These are phyloP conservation scores for Trichophaea hybrida DNA, from an alignment of 2,329 filamentous ascomycete species.

Conservation along the genomic window DNA sequence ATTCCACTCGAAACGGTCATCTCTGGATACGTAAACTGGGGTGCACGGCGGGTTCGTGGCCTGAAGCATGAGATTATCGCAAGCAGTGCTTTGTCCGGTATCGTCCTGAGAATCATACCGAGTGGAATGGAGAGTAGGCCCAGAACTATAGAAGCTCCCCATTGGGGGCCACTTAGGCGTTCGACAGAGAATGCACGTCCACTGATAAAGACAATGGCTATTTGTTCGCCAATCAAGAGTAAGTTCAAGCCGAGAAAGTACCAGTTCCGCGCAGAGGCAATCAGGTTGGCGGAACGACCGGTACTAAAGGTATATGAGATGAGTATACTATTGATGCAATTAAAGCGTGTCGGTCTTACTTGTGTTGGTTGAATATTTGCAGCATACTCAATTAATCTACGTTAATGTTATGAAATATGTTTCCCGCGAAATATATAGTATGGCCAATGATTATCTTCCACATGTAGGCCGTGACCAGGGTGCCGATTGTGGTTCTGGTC, in stretches of 20 bases:
- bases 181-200: constrained; percentile 41
- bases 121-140: constrained; percentile 39
- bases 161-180: constrained; percentile 38
- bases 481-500: constrained; percentile 35
- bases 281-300: constrained; percentile 48
- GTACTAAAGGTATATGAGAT: constrained; percentile 35
- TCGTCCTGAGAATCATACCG: constrained; percentile 37
- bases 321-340: constrained; percentile 33
- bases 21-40: constrained; percentile 6
- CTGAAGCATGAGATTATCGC: background rate
- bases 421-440: constrained; percentile 48
- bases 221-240: constrained; percentile 44
- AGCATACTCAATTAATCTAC: constrained; percentile 42
- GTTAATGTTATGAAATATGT: constrained; percentile 36
- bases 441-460: constrained; percentile 54
- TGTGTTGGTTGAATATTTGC: constrained; percentile 58
- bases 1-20: background rate
- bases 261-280: constrained; percentile 42
- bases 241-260: constrained; percentile 45
- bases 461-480: constrained; percentile 40
- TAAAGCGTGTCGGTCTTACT: constrained; percentile 48
- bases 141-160: constrained; percentile 41
- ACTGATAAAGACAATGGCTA: constrained; percentile 45
- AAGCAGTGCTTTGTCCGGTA: constrained; percentile 34
- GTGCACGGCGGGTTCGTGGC: constrained; percentile 1